Percentiles rank a stretch among this genome's conserved stretches.
Evolutionary conservation across 108 stramenopile genomes (phyloP).

Genomic region (Skeletonema potamos): DNA sequence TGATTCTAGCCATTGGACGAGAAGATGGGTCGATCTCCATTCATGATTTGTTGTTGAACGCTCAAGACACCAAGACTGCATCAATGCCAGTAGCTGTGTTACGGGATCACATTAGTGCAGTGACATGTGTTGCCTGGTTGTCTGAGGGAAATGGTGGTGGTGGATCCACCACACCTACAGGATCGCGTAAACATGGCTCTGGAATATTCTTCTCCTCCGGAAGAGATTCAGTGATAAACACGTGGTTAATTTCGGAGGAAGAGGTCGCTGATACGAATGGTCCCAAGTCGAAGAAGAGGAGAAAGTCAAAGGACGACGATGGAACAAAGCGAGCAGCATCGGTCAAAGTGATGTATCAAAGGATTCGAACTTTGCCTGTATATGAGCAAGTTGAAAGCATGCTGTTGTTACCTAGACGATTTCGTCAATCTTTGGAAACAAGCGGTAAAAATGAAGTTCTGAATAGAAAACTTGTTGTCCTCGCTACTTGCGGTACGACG

Average conservation of each 20-base stretch:
- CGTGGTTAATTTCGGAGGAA: slow-evolving; percentile 81
- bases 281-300: slow-evolving; percentile 42
- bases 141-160: slow-evolving; percentile 28
- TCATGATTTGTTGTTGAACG: slow-evolving; percentile 68
- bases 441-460: slow-evolving; percentile 42
- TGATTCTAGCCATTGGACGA: slow-evolving; percentile 74
- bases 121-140: slow-evolving; percentile 82
- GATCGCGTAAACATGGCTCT: slow-evolving; percentile 29
- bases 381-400: slow-evolving; percentile 87
- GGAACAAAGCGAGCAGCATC: slow-evolving; percentile 26
- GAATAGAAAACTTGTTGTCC: slow-evolving; percentile 33
- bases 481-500: slow-evolving; percentile 80
- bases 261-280: slow-evolving; percentile 31
- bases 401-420: slow-evolving; percentile 44
- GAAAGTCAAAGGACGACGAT: slow-evolving; percentile 17
- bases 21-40: slow-evolving; percentile 83
- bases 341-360: slow-evolving; percentile 42
- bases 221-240: slow-evolving; percentile 81
- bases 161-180: neutral
- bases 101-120: slow-evolving; percentile 87
- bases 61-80: slow-evolving; percentile 34
- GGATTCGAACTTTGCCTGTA: slow-evolving; percentile 78
- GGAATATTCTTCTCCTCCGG: slow-evolving; percentile 74
- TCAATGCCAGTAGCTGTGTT: slow-evolving; percentile 55
- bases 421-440: slow-evolving; percentile 40